Base-by-base conservation (phyloP, 768 basidiomycete genomes). In the Tremella fuciformis region DNA sequence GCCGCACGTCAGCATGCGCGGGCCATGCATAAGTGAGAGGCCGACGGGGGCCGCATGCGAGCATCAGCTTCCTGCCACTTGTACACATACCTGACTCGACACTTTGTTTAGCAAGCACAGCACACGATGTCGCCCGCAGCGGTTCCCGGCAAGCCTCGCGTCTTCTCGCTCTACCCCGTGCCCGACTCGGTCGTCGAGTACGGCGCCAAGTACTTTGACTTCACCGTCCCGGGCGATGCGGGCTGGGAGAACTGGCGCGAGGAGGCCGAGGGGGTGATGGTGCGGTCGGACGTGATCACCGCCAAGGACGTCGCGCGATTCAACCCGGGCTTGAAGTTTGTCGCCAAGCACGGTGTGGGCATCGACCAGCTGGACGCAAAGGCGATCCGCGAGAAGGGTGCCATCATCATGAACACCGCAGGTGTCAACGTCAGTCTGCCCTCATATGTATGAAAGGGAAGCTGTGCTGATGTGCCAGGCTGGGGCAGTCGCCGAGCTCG, bases 121-220 rank as follows among this genome's bases (percentile, higher is more conserved):
- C n/a, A n/a, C n/a, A 46, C 22, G 7, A 46, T 46, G 42, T 46
- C 42, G 22, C 42, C 42, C n/a, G 42, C 42, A 6, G 42, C 42
- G 4, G 42, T 46, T 15, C 42, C 42, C 6, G n/a, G 22, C 22
- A 53, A 50, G 42, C 59, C 59, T n/a, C 44, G 38, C 19, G 59
- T 60, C 7, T 60, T 55, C 59, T 50, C 59, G 21, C 54, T 60
- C 24, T 22, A 60, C 37, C 53, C 59, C 21, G 47, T 60, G 21
- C 42, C 50, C 18, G 16, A 24, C 7, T 24, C 50, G 15, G 53
- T 37, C 38, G 22, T 48, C 34, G 48, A 39, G 9, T 38, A 46
- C 34, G 59, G 51, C 8, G 9, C 16, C 3, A 13, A 39, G 21
- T 42, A 16, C 21, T 60, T 60, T 48, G 46, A 55, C 39, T 24